These are phyloP conservation scores for Phoma sp. DNA, from an alignment of 2,329 filamentous ascomycete genomes.

Conservation along the genomic window DNA sequence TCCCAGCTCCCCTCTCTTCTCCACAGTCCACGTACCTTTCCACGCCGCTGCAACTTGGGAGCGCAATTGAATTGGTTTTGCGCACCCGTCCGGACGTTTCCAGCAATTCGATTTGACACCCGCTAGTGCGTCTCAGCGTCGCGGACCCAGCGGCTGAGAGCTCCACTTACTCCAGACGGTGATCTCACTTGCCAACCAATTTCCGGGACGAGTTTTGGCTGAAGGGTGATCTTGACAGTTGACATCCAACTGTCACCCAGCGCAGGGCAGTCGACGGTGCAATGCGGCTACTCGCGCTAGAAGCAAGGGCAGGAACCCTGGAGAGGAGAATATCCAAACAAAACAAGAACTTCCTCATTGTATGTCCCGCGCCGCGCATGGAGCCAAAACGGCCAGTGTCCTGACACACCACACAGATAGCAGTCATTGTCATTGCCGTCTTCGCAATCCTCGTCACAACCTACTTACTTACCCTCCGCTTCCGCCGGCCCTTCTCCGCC, in stretches of 20 bases:
- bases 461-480: constrained; percentile 38
- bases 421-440: constrained; percentile 37
- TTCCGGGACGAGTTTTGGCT: constrained; percentile 15
- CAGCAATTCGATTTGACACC: constrained; percentile 19
- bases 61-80: constrained; percentile 12
- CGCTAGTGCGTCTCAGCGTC: constrained; percentile 27
- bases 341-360: constrained; percentile 36
- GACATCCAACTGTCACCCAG: constrained; percentile 12
- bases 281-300: constrained; percentile 40
- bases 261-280: constrained; percentile 12
- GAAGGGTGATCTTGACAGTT: constrained; percentile 3
- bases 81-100: constrained; percentile 7
- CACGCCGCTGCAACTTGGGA: constrained; percentile 1
- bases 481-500: constrained; percentile 26
- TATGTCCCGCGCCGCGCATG: constrained; percentile 27
- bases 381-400: not conserved
- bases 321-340: constrained; percentile 32
- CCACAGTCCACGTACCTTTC: constrained; percentile 12
- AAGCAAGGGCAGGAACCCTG: constrained; percentile 30
- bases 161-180: constrained; percentile 33
- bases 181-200: constrained; percentile 35
- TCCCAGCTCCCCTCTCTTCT: not conserved
- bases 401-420: constrained; percentile 34
- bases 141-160: constrained; percentile 24
- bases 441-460: constrained; percentile 44